Evolutionary conservation across 2,329 filamentous ascomycete genomes (phyloP).

Genomic region (Plenodomus tracheiphilus): DNA sequence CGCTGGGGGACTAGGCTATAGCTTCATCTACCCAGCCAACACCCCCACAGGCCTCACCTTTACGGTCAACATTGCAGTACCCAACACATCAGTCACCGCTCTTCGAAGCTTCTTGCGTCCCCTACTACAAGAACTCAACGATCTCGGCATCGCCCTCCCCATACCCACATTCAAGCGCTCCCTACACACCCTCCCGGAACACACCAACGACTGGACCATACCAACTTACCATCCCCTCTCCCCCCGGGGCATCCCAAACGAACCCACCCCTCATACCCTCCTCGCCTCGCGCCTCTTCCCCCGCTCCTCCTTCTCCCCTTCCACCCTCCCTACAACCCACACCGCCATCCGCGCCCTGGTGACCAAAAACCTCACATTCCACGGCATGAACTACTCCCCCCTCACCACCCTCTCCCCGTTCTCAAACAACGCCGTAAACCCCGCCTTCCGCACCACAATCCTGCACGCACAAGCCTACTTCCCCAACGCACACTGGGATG

Average conservation of each 20-base stretch:
- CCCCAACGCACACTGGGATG: conserved; percentile 21
- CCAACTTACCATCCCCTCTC: no score
- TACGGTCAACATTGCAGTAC: conserved; percentile 22
- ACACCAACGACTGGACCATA: no score
- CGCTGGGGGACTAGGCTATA: conserved; percentile 30
- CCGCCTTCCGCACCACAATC: conserved; percentile 25
- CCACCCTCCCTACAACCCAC: conserved; percentile 1
- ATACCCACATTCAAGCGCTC: conserved; percentile 10
- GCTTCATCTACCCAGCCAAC: conserved; percentile 24
- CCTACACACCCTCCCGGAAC: no score
- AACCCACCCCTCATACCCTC: conserved; percentile 24
- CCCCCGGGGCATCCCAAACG: conserved; percentile 8
- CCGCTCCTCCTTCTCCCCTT: conserved; percentile 13
- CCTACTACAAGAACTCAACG: conserved; percentile 20
- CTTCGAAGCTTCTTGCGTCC: conserved; percentile 21
- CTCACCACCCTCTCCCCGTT: conserved; percentile 6
- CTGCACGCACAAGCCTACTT: conserved; percentile 30
- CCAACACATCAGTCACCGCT: conserved; percentile 13
- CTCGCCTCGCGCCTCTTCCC: conserved; percentile 32
- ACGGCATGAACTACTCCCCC: conserved; percentile 30
- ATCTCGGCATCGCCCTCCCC: conserved; percentile 20
- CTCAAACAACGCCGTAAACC: conserved; percentile 26
- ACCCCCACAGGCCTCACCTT: conserved; percentile 22
- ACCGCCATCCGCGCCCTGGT: conserved; percentile 23
- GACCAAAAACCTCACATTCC: conserved; percentile 26